Evolutionary conservation across 2,329 filamentous ascomycete species (phyloP), one percentile per base, ranked within the genome.

Genomic region (Alternaria atra): DNA sequence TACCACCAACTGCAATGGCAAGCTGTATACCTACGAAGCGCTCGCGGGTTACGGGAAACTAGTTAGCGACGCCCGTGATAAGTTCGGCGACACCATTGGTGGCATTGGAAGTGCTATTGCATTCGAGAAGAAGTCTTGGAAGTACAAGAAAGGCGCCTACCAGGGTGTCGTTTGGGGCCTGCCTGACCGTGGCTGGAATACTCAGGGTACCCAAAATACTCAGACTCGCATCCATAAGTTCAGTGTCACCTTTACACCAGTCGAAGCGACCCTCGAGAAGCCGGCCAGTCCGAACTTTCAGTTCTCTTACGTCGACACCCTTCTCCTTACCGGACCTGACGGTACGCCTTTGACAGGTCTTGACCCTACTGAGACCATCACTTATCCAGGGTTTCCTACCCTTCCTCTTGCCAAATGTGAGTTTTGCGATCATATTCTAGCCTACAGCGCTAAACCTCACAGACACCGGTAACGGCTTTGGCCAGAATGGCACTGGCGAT

Each of bases 121-220:
- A n/a, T 78, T 92, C 30, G 86, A 90, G 57, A 80, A 81, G 60
- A 79, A 76, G 34, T 83, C 84, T 8, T 92, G 89, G 89, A 84
- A 81, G 67, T 68, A 81, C 80, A 53, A 69, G 23, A 66, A 63
- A 4, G 69, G 72, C 6, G 81, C 74, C 6, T 92, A 91, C 72
- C 82, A 83, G 2, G 90, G 89, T 15, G 83, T 85, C 4, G 71
- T 91, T 23, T 92, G 86, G 78, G 81, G 83, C 12, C 76, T 91
- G 15, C 90, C 90, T 1, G 89, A 91, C 71, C 83, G 89, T 61
- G 90, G 90, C 37, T 92, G 90, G 89, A 92, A 92, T 71, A 91
- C 89, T 0, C 81, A 91, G 67, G 90, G 8, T 66, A 91, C 90
- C 0, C 75, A 89, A 17, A 91, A 91, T 73, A 91, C 85, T 73